phyloP scores from a whole-genome alignment of 2,329 filamentous ascomycete genomes.

The Fusarium tupiense region DNA sequence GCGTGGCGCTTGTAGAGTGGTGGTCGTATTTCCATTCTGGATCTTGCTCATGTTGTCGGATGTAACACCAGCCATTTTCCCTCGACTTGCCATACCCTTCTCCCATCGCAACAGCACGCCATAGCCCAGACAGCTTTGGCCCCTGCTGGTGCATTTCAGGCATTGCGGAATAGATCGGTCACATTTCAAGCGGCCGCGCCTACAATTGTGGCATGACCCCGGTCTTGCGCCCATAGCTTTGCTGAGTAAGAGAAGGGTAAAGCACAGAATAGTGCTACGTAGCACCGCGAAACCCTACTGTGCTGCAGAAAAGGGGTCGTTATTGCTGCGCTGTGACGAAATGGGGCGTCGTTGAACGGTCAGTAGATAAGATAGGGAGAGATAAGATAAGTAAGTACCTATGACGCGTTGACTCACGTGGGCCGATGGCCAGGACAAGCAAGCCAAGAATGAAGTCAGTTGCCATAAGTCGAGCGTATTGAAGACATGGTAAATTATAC shows the following conservation, averaged over 20 bases:
- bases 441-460: not conserved
- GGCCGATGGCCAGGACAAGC: not conserved
- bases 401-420: not conserved
- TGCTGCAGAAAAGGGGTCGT: not conserved
- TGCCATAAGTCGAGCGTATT: not conserved
- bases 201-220: not conserved
- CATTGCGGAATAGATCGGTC: not conserved
- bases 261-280: not conserved
- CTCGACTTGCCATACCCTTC: not conserved
- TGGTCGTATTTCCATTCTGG: accelerated
- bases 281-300: not conserved
- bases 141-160: not conserved
- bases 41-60: not conserved
- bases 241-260: accelerated
- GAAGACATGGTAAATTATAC: too few relatives aligned
- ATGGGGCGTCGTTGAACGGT: not conserved
- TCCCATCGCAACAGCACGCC: not conserved
- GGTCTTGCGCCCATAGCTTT: not conserved
- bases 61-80: not conserved
- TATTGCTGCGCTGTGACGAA: accelerated
- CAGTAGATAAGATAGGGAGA: not conserved
- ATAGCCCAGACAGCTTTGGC: not conserved
- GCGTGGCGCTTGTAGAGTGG: accelerated
- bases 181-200: not conserved
- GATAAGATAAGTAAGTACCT: not conserved